phyloP scores from a whole-genome alignment of 2,329 filamentous ascomycete genomes.

The Elsinoe ampelina region DNA sequence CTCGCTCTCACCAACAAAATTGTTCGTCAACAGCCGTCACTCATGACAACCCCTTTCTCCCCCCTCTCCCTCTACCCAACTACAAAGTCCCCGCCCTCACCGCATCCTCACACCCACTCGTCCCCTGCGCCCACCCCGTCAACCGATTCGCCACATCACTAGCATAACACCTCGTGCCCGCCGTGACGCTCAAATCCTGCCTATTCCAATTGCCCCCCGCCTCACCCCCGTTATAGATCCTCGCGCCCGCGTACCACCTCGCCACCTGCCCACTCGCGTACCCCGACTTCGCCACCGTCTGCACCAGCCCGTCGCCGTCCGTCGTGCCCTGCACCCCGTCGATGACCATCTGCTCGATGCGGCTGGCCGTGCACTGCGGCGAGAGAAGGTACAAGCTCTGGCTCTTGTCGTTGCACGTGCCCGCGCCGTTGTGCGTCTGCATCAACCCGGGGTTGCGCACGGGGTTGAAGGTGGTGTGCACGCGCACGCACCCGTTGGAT shows the following conservation, averaged over 20 bases:
- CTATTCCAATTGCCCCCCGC: slow-evolving; percentile 29
- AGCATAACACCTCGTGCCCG: slow-evolving; percentile 43
- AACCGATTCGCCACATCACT: slow-evolving; percentile 44
- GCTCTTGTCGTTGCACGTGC: slow-evolving; percentile 30
- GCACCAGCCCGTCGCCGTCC: slow-evolving; percentile 35
- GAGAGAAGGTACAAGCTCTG: slow-evolving; percentile 21
- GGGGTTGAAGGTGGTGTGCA: slow-evolving; percentile 34
- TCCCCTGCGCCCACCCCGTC: slow-evolving; percentile 28
- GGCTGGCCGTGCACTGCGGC: slow-evolving; percentile 30
- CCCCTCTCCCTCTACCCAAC: no score
- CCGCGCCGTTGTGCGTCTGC: slow-evolving; percentile 35
- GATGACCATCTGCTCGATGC: slow-evolving; percentile 33
- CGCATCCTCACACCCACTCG: neutral
- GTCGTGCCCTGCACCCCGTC: slow-evolving; percentile 38
- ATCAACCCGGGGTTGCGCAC: slow-evolving; percentile 33
- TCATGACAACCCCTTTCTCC: neutral
- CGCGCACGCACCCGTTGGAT: slow-evolving; percentile 39
- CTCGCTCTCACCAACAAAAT: neutral
- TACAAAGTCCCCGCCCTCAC: neutral
- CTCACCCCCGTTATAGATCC: slow-evolving; percentile 43
- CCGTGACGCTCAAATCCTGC: slow-evolving; percentile 31
- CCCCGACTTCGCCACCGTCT: slow-evolving; percentile 27
- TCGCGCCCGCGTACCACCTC: slow-evolving; percentile 39
- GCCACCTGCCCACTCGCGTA: slow-evolving; percentile 23
- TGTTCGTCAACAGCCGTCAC: neutral